Evolutionary conservation across 257 asterid species (phyloP).

Genomic region (Petrea volubilis): DNA sequence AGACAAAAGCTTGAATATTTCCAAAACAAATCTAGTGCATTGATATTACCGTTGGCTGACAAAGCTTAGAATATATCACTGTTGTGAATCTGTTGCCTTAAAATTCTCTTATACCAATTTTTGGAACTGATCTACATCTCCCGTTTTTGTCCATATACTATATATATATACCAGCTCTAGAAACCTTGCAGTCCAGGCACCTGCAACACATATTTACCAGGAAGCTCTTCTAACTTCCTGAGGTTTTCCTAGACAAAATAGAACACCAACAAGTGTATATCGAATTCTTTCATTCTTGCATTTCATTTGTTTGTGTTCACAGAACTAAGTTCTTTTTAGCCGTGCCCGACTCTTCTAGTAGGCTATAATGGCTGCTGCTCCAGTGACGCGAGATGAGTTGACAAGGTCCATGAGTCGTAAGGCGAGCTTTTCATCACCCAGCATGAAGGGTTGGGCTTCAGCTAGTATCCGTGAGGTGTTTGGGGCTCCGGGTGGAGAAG

Average conservation of each 20-base stretch:
- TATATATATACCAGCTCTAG: constrained; percentile 16
- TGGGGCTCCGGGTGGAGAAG: no score
- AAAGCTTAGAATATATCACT: constrained; percentile 26
- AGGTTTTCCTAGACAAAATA: background rate
- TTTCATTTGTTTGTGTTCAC: background rate
- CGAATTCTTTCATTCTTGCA: constrained; percentile 11
- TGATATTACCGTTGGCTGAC: constrained; percentile 36
- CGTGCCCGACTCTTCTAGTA: background rate
- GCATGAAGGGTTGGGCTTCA: no score
- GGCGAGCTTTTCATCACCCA: no score
- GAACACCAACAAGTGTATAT: background rate
- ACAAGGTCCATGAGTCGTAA: no score
- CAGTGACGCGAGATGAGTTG: no score
- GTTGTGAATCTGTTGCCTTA: background rate
- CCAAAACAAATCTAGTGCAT: constrained; percentile 15
- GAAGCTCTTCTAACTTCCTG: background rate
- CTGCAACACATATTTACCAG: background rate
- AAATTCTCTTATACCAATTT: constrained; percentile 29
- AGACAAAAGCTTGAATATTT: constrained; percentile 34
- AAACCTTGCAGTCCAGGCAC: constrained; percentile 15
- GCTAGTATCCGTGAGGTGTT: no score
- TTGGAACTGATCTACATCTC: constrained; percentile 27
- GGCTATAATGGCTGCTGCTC: no score
- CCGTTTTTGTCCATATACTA: constrained; percentile 16
- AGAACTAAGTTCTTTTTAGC: no score